These are phyloP conservation scores for Claviceps quebecensis DNA, from an alignment of 2,329 filamentous ascomycete genomes.

Conservation along the genomic window DNA sequence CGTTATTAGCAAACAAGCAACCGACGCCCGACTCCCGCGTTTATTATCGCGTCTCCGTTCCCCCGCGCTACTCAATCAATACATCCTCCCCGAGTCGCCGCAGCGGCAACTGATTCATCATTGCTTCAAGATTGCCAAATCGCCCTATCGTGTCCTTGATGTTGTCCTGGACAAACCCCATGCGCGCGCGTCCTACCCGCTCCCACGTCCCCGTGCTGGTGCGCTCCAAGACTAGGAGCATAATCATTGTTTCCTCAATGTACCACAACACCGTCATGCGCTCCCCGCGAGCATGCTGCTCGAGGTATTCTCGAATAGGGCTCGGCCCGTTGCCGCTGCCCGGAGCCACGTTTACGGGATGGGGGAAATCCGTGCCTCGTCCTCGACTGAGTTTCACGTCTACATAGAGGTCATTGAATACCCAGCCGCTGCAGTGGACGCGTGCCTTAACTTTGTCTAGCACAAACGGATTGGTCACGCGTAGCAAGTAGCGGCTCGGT, in stretches of 20 bases:
- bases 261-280: slow-evolving; percentile 24
- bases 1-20: too few relatives aligned
- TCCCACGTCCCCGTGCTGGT: slow-evolving; percentile 15
- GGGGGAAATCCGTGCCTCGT: slow-evolving; percentile 5
- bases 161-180: slow-evolving; percentile 19
- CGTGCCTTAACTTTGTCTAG: slow-evolving; percentile 21
- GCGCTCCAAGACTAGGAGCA: slow-evolving; percentile 20
- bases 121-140: slow-evolving; percentile 17
- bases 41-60: neutral
- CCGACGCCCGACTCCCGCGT: too few relatives aligned
- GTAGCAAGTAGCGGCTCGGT: slow-evolving; percentile 16
- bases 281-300: slow-evolving; percentile 19
- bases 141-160: slow-evolving; percentile 17
- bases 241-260: slow-evolving; percentile 19
- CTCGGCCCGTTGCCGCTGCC: slow-evolving; percentile 1
- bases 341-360: too few relatives aligned
- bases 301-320: slow-evolving; percentile 20
- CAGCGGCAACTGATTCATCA: slow-evolving; percentile 19
- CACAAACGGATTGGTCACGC: slow-evolving; percentile 19
- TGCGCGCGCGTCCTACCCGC: slow-evolving; percentile 21
- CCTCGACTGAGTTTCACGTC: slow-evolving; percentile 19
- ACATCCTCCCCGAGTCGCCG: slow-evolving; percentile 19
- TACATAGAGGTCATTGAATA: slow-evolving; percentile 21
- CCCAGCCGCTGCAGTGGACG: slow-evolving; percentile 18
- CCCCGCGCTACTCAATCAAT: slow-evolving; percentile 15